Percentiles rank a stretch among this genome's conserved stretches.
These are phyloP conservation scores for Samsoniella hepiali DNA, from an alignment of 2,329 filamentous ascomycete genomes.

Conservation along the genomic window DNA sequence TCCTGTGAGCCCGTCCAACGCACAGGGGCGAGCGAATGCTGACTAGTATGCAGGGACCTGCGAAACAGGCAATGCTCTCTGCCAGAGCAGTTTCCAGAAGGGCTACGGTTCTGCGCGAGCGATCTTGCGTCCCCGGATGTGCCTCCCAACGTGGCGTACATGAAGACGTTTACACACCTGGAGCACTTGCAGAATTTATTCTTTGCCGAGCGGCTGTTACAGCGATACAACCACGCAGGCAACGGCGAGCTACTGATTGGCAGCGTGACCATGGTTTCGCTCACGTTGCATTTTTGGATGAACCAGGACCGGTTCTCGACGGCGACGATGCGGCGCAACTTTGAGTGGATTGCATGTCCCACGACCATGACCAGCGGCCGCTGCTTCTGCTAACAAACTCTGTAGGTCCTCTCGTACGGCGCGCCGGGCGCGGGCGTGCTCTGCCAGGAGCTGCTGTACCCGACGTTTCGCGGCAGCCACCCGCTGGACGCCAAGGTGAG, in stretches of 20 bases:
- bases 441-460: constrained; percentile 47
- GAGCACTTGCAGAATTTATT: constrained; percentile 56
- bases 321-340: constrained; percentile 37
- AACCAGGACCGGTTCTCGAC: constrained; percentile 44
- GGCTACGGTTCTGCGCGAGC: constrained; percentile 37
- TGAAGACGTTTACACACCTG: constrained; percentile 45
- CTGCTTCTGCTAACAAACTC: neutral
- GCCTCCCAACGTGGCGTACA: constrained; percentile 35
- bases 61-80: neutral
- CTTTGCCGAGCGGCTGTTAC: constrained; percentile 53
- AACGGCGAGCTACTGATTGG: constrained; percentile 40
- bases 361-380: neutral
- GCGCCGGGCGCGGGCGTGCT: constrained; percentile 48
- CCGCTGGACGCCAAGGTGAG: constrained; percentile 36
- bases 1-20: constrained; percentile 22
- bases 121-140: constrained; percentile 35
- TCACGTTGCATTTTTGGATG: constrained; percentile 47
- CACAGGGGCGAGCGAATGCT: neutral
- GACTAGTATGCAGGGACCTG: neutral
- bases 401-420: constrained; percentile 47
- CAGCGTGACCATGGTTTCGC: constrained; percentile 46
- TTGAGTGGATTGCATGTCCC: constrained; percentile 44
- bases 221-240: constrained; percentile 40
- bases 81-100: constrained; percentile 30
- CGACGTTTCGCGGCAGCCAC: constrained; percentile 29